phyloP scores from a whole-genome alignment of 208 protist species.

The Tetramitus jugosus region DNA sequence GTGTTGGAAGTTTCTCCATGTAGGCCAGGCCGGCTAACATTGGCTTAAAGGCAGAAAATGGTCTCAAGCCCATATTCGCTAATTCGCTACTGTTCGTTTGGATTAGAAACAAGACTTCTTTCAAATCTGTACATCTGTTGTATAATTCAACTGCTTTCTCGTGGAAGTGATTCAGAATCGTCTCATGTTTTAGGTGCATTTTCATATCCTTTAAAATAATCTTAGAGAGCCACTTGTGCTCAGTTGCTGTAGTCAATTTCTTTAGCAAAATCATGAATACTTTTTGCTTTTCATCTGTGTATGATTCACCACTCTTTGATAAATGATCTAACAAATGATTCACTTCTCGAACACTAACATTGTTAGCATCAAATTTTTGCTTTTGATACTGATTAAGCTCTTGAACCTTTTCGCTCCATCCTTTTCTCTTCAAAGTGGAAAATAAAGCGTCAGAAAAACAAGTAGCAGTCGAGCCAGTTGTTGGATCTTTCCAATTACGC shows the following conservation, averaged over 20 bases:
- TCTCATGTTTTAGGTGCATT: slow-evolving; percentile 40
- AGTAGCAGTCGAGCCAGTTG: slow-evolving; percentile 29
- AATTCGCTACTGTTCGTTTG: background rate
- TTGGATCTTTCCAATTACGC: slow-evolving; percentile 49
- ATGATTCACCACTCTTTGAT: slow-evolving; percentile 28
- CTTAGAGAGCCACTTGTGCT: slow-evolving; percentile 57
- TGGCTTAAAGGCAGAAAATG: slow-evolving; percentile 49
- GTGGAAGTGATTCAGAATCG: slow-evolving; percentile 51
- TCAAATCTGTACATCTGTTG: slow-evolving; percentile 45
- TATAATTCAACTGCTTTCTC: slow-evolving; percentile 45
- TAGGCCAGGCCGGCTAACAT: slow-evolving; percentile 49
- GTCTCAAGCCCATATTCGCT: slow-evolving; percentile 23
- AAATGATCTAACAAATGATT: background rate
- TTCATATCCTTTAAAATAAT: slow-evolving; percentile 59
- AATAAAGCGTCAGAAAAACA: slow-evolving; percentile 50
- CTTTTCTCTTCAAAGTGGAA: slow-evolving; percentile 38
- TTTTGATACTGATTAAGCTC: no score
- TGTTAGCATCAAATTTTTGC: background rate
- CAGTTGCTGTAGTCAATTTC: slow-evolving; percentile 38
- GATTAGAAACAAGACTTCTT: slow-evolving; percentile 37
- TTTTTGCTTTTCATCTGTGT: slow-evolving; percentile 27
- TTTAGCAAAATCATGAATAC: slow-evolving; percentile 36
- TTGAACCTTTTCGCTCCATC: slow-evolving; percentile 32
- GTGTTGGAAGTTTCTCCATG: slow-evolving; percentile 36
- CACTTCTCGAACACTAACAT: slow-evolving; percentile 32